Conservation (phyloP, 116 monocot genomes). For the Thalassia testudinum region DNA sequence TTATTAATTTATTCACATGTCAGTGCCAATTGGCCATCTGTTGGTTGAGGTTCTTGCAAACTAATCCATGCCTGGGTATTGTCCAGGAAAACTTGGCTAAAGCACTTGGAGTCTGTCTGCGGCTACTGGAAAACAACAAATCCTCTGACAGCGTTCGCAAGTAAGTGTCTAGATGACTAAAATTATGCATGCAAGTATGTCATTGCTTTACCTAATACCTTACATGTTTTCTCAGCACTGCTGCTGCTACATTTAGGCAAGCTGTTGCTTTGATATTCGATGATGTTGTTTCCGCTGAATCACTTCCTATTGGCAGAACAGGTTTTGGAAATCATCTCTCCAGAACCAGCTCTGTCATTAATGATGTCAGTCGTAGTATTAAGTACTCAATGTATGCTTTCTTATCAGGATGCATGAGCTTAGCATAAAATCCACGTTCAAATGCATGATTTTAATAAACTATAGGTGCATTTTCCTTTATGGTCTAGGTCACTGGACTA, state of each 20-base stretch:
- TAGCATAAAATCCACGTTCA: slow-evolving; percentile 6
- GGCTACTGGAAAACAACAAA: slow-evolving; percentile 63
- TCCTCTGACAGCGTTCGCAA: slow-evolving; percentile 97
- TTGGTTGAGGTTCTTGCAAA: too few relatives aligned
- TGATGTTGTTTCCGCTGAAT: slow-evolving; percentile 69
- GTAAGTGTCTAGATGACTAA: slow-evolving; percentile 6
- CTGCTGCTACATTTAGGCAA: slow-evolving; percentile 98
- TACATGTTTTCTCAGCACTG: slow-evolving; percentile 45
- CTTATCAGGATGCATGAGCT: slow-evolving; percentile 12
- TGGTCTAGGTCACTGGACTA: slow-evolving; percentile 32
- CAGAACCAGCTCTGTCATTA: slow-evolving; percentile 46
- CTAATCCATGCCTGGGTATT: not conserved
- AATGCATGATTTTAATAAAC: not conserved
- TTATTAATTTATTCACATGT: too few relatives aligned
- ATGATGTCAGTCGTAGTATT: slow-evolving; percentile 60
- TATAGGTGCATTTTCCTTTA: not conserved
- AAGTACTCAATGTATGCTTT: slow-evolving; percentile 27
- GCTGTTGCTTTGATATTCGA: slow-evolving; percentile 97
- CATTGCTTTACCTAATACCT: not conserved
- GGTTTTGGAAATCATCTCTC: slow-evolving; percentile 32
- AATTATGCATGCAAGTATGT: not conserved
- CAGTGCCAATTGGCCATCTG: not conserved
- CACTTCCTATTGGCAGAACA: slow-evolving; percentile 54
- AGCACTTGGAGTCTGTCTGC: slow-evolving; percentile 90
- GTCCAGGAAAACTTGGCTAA: slow-evolving; percentile 70